phyloP scores from a whole-genome alignment of 345 rosid genomes.

The Eucalyptus erythrocorys region DNA sequence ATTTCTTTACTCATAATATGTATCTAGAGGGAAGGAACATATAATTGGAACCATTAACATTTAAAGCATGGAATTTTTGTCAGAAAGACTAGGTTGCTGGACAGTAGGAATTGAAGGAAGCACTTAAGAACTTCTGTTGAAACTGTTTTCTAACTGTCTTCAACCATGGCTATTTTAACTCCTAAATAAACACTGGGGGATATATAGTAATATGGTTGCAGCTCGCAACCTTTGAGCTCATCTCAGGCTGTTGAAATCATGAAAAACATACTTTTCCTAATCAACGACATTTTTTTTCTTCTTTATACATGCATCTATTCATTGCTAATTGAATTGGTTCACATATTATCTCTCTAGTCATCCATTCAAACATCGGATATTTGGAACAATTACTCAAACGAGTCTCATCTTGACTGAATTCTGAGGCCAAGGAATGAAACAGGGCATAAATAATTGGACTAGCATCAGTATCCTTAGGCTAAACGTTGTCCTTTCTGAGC shows the following conservation, averaged over 20 bases:
- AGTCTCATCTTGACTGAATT: background rate
- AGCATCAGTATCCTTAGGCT: background rate
- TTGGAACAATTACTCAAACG: background rate
- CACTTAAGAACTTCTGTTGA: background rate
- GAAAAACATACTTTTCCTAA: background rate
- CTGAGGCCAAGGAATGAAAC: background rate
- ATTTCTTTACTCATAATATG: background rate
- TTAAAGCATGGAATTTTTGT: background rate
- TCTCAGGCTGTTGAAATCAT: background rate
- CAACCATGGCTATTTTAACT: background rate
- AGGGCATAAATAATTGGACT: background rate
- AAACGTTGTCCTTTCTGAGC: background rate
- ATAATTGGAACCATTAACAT: background rate
- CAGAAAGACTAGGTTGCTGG: background rate
- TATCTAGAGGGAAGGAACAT: background rate
- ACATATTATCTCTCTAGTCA: background rate
- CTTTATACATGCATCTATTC: background rate
- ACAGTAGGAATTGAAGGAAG: background rate
- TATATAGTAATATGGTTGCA: background rate
- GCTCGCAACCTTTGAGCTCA: background rate
- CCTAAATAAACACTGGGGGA: background rate
- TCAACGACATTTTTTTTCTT: background rate
- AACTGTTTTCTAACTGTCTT: background rate
- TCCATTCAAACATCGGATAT: background rate
- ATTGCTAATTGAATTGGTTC: background rate